Conservation (phyloP, 345 rosid genomes). For the Kandelia obovata region DNA sequence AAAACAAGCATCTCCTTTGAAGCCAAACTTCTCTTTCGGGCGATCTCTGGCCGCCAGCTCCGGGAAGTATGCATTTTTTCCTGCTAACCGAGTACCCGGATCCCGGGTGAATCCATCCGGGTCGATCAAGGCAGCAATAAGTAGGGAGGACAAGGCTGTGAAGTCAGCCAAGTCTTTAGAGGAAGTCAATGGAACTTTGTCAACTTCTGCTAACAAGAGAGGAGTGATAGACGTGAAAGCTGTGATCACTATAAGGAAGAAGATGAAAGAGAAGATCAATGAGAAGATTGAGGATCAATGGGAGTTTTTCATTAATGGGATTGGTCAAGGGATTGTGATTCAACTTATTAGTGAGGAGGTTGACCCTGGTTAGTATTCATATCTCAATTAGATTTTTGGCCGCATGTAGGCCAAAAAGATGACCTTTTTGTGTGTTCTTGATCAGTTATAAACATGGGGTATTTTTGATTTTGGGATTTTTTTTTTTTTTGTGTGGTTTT, state of each 20-base stretch:
- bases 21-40: constrained; percentile 36
- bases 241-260: constrained; percentile 68
- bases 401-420: neutral
- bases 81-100: constrained; percentile 16
- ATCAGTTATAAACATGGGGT: neutral
- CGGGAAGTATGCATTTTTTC: constrained; percentile 9
- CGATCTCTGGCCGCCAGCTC: constrained; percentile 26
- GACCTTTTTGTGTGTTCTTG: neutral
- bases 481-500: neutral
- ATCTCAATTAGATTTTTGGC: neutral
- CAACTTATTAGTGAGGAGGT: constrained; percentile 78
- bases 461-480: neutral
- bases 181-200: constrained; percentile 21
- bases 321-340: constrained; percentile 76
- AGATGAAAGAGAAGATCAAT: constrained; percentile 63
- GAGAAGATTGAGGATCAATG: constrained; percentile 69
- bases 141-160: constrained; percentile 53
- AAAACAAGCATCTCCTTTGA: constrained; percentile 34
- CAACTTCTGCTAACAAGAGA: constrained; percentile 13
- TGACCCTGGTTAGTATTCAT: constrained; percentile 62
- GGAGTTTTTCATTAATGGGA: constrained; percentile 64
- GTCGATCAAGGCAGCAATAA: constrained; percentile 51
- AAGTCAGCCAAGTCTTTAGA: constrained; percentile 36
- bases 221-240: constrained; percentile 50
- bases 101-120: constrained; percentile 9